Percentiles rank a stretch among this genome's conserved stretches.
phyloP scores from a whole-genome alignment of 2,329 filamentous ascomycete genomes.

The Bipolaris gigantea region DNA sequence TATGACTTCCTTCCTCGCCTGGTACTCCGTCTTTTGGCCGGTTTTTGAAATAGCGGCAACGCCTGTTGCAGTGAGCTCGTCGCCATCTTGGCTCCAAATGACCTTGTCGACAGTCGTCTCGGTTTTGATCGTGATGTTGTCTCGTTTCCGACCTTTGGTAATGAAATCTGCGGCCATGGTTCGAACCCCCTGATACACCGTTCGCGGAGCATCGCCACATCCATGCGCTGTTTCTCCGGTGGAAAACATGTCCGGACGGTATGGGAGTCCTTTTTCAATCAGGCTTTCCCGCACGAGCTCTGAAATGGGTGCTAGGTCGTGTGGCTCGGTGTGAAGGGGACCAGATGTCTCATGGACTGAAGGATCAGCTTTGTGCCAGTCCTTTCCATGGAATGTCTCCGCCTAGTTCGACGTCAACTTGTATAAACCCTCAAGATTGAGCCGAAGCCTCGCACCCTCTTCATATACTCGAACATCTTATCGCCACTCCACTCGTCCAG shows the following conservation, averaged over 20 bases:
- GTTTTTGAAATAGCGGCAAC: slow-evolving; percentile 49
- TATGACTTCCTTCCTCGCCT: slow-evolving; percentile 39
- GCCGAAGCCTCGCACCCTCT: slow-evolving; percentile 44
- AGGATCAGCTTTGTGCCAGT: slow-evolving; percentile 57
- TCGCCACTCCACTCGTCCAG: slow-evolving; percentile 59
- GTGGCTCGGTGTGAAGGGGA: slow-evolving; percentile 59
- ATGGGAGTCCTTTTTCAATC: slow-evolving; percentile 56
- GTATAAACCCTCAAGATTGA: fast-evolving
- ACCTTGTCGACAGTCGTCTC: slow-evolving; percentile 49
- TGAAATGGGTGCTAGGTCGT: slow-evolving; percentile 62
- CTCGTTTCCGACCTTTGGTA: slow-evolving; percentile 46
- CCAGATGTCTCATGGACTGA: slow-evolving; percentile 53
- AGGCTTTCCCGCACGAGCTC: slow-evolving; percentile 59
- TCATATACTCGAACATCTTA: slow-evolving; percentile 61
- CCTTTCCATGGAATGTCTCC: slow-evolving; percentile 61
- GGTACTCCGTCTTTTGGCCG: slow-evolving; percentile 45
- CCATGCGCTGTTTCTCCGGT: slow-evolving; percentile 44
- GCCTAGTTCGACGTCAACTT: slow-evolving; percentile 31
- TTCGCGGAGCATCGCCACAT: slow-evolving; percentile 38
- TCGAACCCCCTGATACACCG: slow-evolving; percentile 36
- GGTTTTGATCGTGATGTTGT: slow-evolving; percentile 41
- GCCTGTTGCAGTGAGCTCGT: slow-evolving; percentile 50
- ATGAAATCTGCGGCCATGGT: slow-evolving; percentile 42
- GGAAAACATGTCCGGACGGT: slow-evolving; percentile 63
- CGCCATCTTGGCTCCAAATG: slow-evolving; percentile 46